Evolutionary conservation across 768 basidiomycete genomes (phyloP), one percentile per base, ranked within the genome.

Genomic region (Boletus tylopilopsis): DNA sequence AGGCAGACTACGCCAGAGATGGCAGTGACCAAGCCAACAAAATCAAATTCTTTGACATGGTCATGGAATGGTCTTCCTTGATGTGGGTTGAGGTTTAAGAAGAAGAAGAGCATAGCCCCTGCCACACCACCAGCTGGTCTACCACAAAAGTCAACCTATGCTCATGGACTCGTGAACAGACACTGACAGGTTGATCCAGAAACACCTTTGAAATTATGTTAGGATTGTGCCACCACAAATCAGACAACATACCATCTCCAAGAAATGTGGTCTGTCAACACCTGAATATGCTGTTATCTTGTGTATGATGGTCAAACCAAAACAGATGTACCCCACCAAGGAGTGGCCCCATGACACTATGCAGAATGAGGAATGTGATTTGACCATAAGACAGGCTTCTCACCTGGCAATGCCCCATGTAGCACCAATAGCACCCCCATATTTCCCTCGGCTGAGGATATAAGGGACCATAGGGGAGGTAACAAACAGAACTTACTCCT

Each of bases 371-470:
- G 15, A 18, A 34, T 3, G 25, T 50, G 9, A 33, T 44, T 19
- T 3, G 16, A 29, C 5, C 8, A 13, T 12, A 12, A 45, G 9
- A 19, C 18, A 42, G 6, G 18, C 2, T 3, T 33, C 2, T 3
- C 23, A 71, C 74, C 77, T 75, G 0, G 80, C 78, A 38, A 78
- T 75, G 4, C 89, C 90, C 84, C 87, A 92, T 0, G 87, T 87
- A 0, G 88, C 84, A 22, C 80, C 87, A 34, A 90, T 70, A 4
- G 82, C 67, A 6, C 88, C 90, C 22, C 80, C 80, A 55, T 82
- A 92, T 54, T 87, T 85, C 9, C 86, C 91, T 62, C 90, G 85
- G 52, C 84, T 86, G n/a, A n/a, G n/a, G n/a, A n/a, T n/a, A 45
- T 42, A 21, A 16, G 9, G 79, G 5, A 15, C 15, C 21, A 29